Percentiles rank a stretch among this genome's conserved stretches.
Conservation (phyloP, 2,329 filamentous ascomycete species). For the Alternaria tenuissima region DNA sequence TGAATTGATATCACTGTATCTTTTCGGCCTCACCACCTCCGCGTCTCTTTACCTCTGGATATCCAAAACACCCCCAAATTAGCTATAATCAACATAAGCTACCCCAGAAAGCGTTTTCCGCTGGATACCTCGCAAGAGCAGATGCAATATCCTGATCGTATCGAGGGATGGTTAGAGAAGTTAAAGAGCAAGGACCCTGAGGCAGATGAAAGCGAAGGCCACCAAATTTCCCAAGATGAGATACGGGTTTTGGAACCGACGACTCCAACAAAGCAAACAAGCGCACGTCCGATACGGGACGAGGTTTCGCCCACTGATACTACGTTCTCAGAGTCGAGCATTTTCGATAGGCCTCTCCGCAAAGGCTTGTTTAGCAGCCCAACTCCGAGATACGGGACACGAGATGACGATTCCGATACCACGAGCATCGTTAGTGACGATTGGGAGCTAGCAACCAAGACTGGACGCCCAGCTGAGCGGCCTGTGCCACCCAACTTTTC, state of each 20-base stretch:
- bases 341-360: conserved; percentile 32
- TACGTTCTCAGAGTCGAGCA: conserved; percentile 26
- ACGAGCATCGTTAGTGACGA: conserved; percentile 19
- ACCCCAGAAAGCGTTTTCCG: neutral
- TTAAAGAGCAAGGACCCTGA: neutral
- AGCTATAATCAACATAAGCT: fast-evolving
- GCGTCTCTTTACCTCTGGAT: neutral
- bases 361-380: neutral
- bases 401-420: conserved; percentile 14
- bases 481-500: neutral
- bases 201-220: neutral
- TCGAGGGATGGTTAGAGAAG: conserved; percentile 11
- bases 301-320: conserved; percentile 38
- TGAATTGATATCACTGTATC: neutral
- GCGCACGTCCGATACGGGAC: neutral
- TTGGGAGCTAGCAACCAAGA: neutral
- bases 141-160: neutral
- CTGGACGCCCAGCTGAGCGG: neutral
- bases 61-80: neutral
- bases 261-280: neutral
- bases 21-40: conserved; percentile 2
- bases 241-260: neutral
- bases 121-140: neutral
- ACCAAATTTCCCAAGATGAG: neutral
- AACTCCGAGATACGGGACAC: neutral